These are phyloP conservation scores for Wallemia mellicola DNA, from an alignment of 1,284 basidiomycete genomes.

Conservation along the genomic window DNA sequence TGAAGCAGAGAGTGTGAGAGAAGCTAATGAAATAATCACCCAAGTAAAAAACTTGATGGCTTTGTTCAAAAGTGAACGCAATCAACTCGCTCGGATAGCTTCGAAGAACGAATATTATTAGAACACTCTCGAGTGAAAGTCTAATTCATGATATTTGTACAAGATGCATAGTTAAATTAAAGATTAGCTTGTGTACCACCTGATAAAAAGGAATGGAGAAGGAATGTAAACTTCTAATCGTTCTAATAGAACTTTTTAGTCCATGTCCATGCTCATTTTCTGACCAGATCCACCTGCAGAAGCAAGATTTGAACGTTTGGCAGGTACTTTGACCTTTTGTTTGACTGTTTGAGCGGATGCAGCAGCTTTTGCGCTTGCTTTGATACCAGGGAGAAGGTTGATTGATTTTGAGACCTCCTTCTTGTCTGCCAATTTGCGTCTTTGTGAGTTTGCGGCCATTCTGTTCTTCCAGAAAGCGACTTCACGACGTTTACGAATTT, in stretches of 20 bases:
- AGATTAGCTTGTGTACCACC: not conserved
- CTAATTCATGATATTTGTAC: not conserved
- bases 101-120: not conserved
- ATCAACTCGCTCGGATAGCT: not conserved
- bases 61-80: not conserved
- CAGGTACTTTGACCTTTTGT: not conserved
- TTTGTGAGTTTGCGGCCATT: conserved; percentile 3
- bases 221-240: too few relatives aligned
- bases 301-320: not conserved
- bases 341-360: not conserved
- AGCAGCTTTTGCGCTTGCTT: not conserved
- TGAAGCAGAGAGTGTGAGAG: conserved; percentile 59
- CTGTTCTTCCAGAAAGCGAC: conserved; percentile 91
- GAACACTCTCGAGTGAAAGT: not conserved
- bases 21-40: conserved; percentile 29
- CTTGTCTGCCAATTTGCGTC: not conserved
- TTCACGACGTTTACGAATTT: conserved; percentile 74
- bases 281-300: not conserved
- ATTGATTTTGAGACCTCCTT: not conserved
- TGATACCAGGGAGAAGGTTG: not conserved
- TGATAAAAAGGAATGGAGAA: too few relatives aligned
- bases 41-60: not conserved
- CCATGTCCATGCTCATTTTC: not conserved
- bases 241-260: too few relatives aligned
- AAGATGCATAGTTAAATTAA: not conserved